Percentiles rank a stretch among this genome's conserved stretches.
These are phyloP conservation scores for Dendrobium catenatum DNA, from an alignment of 106 monocot genomes.

Conservation along the genomic window DNA sequence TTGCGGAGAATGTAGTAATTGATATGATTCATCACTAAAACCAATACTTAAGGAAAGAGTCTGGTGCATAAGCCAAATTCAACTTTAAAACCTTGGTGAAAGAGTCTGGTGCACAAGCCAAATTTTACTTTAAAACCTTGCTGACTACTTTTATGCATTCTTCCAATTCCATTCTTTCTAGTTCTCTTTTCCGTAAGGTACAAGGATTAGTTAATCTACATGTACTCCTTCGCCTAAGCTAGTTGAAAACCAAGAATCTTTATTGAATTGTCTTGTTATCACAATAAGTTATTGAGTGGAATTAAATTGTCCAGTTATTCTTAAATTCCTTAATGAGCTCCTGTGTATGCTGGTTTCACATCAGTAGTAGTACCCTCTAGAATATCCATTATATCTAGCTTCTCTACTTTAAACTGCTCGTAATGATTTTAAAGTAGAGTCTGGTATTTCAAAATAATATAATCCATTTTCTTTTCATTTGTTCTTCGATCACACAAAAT, in stretches of 20 bases:
- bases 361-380: not conserved
- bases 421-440: not conserved
- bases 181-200: not conserved
- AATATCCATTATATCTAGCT: not conserved
- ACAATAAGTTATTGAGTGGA: too few species aligned
- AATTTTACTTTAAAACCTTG: not conserved
- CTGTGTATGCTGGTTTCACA: too few species aligned
- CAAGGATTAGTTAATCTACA: too few species aligned
- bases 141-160: not conserved
- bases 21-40: not conserved
- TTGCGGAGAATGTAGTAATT: not conserved
- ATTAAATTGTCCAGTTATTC: too few species aligned
- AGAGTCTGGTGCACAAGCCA: not conserved
- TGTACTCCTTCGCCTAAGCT: too few species aligned
- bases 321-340: too few species aligned
- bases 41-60: not conserved
- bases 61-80: not conserved
- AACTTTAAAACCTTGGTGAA: not conserved
- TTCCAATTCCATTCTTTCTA: not conserved
- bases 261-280: too few species aligned
- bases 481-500: not conserved
- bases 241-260: too few species aligned
- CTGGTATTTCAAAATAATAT: constrained; percentile 2
- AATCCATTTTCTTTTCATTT: not conserved
- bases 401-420: not conserved